A percentile compares a stretch with the other conserved stretches of the same genome.
These are phyloP conservation scores for Xylaria sp. DNA, from an alignment of 2,329 filamentous ascomycete species.

Conservation along the genomic window DNA sequence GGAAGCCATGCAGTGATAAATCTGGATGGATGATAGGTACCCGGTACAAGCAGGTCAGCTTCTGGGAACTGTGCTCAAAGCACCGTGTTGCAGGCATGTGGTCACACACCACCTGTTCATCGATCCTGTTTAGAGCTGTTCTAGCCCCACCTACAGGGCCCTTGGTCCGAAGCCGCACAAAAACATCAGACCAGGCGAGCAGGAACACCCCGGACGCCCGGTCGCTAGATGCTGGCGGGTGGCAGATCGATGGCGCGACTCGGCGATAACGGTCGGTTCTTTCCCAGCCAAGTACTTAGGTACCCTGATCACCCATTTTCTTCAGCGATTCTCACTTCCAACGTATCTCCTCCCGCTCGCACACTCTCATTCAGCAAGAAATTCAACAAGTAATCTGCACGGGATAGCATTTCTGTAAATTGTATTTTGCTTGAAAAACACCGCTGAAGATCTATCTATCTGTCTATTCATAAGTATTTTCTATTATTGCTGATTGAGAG, in stretches of 20 bases:
- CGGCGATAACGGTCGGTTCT: slow-evolving; percentile 36
- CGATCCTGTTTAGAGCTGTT: slow-evolving; percentile 9
- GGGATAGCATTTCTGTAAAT: slow-evolving; percentile 21
- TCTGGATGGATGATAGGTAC: slow-evolving; percentile 22
- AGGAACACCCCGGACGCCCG: slow-evolving; percentile 20
- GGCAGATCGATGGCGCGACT: slow-evolving; percentile 23
- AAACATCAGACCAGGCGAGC: slow-evolving; percentile 29
- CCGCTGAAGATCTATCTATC: not conserved
- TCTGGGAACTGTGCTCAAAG: slow-evolving; percentile 17
- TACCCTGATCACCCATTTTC: slow-evolving; percentile 32
- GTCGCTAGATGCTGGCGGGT: slow-evolving; percentile 19
- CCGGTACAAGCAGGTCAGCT: slow-evolving; percentile 8
- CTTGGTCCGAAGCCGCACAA: slow-evolving; percentile 38
- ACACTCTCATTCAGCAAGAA: slow-evolving; percentile 16
- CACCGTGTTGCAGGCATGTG: slow-evolving; percentile 29
- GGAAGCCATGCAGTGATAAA: not conserved
- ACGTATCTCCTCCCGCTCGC: not conserved
- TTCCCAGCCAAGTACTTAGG: slow-evolving; percentile 27
- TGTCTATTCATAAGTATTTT: not conserved
- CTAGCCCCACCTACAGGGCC: slow-evolving; percentile 29
- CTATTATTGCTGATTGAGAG: not conserved
- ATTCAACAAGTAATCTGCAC: not conserved
- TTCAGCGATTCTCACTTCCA: slow-evolving; percentile 17
- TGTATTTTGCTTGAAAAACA: not conserved
- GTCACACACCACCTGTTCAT: slow-evolving; percentile 2